These are phyloP conservation scores for Saprolegnia parasitica DNA, from an alignment of 352 stramenopile species.

Conservation along the genomic window DNA sequence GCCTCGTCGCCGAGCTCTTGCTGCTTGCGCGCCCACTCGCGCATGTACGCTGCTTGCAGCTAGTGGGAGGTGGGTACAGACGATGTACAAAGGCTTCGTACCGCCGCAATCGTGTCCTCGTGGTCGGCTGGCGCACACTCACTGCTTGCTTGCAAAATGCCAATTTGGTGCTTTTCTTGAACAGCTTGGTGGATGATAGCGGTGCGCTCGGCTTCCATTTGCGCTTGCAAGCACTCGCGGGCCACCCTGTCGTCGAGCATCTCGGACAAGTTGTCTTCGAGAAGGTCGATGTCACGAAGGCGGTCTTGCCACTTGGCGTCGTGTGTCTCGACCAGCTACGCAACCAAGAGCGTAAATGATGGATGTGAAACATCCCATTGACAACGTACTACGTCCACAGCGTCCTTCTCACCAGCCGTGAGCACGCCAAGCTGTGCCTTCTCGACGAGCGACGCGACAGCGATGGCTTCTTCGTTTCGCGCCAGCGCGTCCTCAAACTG, in stretches of 20 bases:
- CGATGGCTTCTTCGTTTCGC: slow-evolving; percentile 6
- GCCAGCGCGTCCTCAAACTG: neutral
- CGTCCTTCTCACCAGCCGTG: neutral
- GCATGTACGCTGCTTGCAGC: neutral
- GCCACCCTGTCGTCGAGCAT: neutral
- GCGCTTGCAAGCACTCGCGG: neutral
- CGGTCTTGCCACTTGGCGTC: slow-evolving; percentile 3
- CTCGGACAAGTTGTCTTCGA: neutral
- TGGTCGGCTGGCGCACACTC: neutral
- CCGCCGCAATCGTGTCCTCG: neutral
- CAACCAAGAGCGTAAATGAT: neutral
- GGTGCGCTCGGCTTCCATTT: neutral
- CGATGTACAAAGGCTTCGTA: neutral
- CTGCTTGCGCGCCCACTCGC: neutral
- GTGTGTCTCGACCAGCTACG: slow-evolving; percentile 5
- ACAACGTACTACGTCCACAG: neutral
- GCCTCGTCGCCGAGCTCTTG: neutral
- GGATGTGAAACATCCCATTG: neutral
- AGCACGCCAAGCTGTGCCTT: slow-evolving; percentile 4
- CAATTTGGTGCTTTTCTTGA: neutral
- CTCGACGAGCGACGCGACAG: slow-evolving; percentile 5
- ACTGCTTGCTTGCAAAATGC: neutral
- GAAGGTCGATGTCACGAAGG: neutral
- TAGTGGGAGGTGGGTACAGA: neutral
- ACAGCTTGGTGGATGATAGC: neutral